phyloP scores from a whole-genome alignment of 2,329 filamentous ascomycete species.

The Ilyonectria destructans region DNA sequence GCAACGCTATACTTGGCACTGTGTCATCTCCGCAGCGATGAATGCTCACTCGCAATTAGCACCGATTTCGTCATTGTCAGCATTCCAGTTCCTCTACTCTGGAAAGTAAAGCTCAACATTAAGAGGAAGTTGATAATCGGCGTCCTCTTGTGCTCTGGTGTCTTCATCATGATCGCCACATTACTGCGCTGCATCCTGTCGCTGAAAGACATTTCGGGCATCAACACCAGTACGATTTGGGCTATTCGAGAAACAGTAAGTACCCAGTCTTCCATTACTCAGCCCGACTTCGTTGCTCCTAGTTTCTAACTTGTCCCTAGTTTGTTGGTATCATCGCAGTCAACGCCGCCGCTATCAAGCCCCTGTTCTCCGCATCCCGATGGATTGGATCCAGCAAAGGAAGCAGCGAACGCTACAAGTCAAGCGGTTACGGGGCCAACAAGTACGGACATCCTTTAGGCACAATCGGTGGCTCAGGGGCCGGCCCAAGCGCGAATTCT shows the following conservation, averaged over 20 bases:
- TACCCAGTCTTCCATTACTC: background rate
- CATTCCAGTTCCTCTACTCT: conserved; percentile 60
- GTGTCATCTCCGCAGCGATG: background rate
- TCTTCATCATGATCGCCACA: conserved; percentile 62
- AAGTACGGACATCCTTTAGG: conserved; percentile 46
- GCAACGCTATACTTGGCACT: background rate
- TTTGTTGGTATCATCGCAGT: conserved; percentile 62
- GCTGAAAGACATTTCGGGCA: conserved; percentile 54
- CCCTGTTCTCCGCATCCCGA: conserved; percentile 54
- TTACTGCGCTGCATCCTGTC: conserved; percentile 60
- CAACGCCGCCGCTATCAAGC: conserved; percentile 60
- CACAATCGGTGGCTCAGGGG: conserved; percentile 47
- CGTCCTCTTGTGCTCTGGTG: conserved; percentile 59
- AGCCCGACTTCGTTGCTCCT: background rate
- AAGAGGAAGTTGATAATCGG: conserved; percentile 58
- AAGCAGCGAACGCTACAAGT: conserved; percentile 48
- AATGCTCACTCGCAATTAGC: conserved; percentile 43
- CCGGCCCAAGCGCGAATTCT: conserved; percentile 22
- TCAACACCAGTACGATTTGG: conserved; percentile 61
- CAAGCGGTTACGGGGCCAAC: conserved; percentile 44
- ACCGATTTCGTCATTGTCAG: conserved; percentile 58
- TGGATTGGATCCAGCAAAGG: conserved; percentile 55
- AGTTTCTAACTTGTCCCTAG: conserved; percentile 38
- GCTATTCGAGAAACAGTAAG: conserved; percentile 60
- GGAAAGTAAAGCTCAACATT: conserved; percentile 57